Base-by-base conservation (phyloP, 768 basidiomycete species). In the Lentinula guzmanii region DNA sequence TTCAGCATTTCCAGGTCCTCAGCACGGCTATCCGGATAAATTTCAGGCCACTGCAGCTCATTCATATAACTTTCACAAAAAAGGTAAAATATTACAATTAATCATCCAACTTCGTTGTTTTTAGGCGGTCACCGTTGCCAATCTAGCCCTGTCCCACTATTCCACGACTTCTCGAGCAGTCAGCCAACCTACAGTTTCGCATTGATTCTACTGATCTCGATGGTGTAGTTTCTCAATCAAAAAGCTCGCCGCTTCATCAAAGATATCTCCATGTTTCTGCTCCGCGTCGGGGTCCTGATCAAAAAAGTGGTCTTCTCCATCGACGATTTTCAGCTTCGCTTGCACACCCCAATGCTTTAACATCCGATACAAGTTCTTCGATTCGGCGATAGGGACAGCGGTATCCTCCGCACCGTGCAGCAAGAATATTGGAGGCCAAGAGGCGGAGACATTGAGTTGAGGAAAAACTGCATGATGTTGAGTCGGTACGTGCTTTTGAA, bases 361-460 rank as follows among this genome's bases (percentile, higher is more conserved):
- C 39, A 74, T 61, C 0, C 61, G 52, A 6, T 67, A 63, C 45
- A 84, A 58, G 42, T 70, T 66, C 34, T 67, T 67, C 5, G 83
- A 82, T 62, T 84, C 82, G 3, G 63, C 39, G 0, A 75, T 55
- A 5, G 65, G 75, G 7, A 85, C 82, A 0, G 79, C 79, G 0
- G 79, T 75, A 66, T 86, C 84, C 1, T 64, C 66, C 1, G 75
- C 71, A 34, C 83, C 83, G 56, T 85, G 84, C 15, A 82, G 61
- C 28, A 84, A 66, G 60, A 81, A 68, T 18, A 75, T 77, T 9
- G 75, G 76, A 0, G 84, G 84, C 75, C 82, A 82, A 13, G 68
- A 62, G 1, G 67, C 21, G 1, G 68, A 64, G 1, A 77, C 69
- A 13, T 57, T 61, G 51, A 82, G 70, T 61, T 84, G 79, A 9